Percentiles rank a stretch among this genome's conserved stretches.
phyloP scores from a whole-genome alignment of 1,284 basidiomycete genomes.

The Cystobasidiaceae sp. region DNA sequence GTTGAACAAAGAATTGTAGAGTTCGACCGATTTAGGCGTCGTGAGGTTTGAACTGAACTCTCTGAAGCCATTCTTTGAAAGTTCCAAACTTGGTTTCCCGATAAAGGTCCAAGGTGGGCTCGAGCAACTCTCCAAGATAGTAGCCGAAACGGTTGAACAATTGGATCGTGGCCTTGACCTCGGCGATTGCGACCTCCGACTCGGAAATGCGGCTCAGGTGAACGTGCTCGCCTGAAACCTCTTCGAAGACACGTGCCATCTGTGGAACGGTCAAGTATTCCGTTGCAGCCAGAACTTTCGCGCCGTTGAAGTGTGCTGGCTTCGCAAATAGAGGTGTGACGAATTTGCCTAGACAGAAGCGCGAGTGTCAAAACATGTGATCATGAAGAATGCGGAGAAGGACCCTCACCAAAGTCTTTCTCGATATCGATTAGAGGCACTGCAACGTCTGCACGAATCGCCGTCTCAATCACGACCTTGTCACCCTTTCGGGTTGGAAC shows the following conservation, averaged over 20 bases:
- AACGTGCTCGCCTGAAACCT: constrained; percentile 7
- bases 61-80: not conserved
- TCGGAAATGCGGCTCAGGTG: not conserved
- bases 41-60: not conserved
- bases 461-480: constrained; percentile 11
- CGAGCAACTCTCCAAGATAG: constrained; percentile 25
- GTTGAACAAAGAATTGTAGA: too few species aligned
- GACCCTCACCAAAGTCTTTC: constrained; percentile 8
- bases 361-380: not conserved
- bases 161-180: constrained; percentile 13
- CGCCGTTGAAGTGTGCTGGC: constrained; percentile 1
- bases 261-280: constrained; percentile 28
- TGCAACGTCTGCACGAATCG: constrained; percentile 19
- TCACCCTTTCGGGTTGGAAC: constrained; percentile 1
- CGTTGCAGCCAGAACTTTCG: constrained; percentile 19
- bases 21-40: not conserved
- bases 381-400: not conserved
- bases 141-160: constrained; percentile 28
- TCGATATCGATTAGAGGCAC: constrained; percentile 27
- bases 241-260: constrained; percentile 11
- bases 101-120: constrained; percentile 1
- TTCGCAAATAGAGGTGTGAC: constrained; percentile 20
- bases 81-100: not conserved
- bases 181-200: constrained; percentile 7
- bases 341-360: constrained; percentile 17